Evolutionary conservation across 2,329 filamentous ascomycete genomes (phyloP).

Genomic region (Fusarium sterilihyphosum): DNA sequence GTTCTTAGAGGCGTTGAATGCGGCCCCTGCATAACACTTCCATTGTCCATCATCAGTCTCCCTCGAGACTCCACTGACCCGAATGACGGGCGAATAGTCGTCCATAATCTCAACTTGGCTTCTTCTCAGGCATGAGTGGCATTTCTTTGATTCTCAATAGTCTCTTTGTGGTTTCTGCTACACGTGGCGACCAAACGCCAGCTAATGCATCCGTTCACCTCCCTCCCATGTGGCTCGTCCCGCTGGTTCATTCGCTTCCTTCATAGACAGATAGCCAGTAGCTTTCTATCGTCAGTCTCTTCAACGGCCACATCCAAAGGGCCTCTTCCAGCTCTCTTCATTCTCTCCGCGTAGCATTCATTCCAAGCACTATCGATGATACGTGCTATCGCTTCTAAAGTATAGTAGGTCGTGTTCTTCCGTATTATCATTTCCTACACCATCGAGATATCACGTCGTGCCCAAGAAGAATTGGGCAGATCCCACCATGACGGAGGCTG

Average conservation of each 20-base stretch:
- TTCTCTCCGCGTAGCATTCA: slow-evolving; percentile 21
- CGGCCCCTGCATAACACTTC: neutral
- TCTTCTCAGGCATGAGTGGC: slow-evolving; percentile 27
- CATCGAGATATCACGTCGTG: slow-evolving; percentile 32
- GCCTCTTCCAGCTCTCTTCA: slow-evolving; percentile 22
- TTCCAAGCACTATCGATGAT: slow-evolving; percentile 19
- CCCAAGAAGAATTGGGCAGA: slow-evolving; percentile 29
- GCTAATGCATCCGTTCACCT: slow-evolving; percentile 36
- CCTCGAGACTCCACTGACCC: neutral
- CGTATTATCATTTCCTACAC: slow-evolving; percentile 34
- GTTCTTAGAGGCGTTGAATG: neutral
- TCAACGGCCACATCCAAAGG: slow-evolving; percentile 30
- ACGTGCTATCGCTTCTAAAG: slow-evolving; percentile 37
- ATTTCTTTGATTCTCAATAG: slow-evolving; percentile 44
- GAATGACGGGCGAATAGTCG: neutral
- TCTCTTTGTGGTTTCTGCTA: slow-evolving; percentile 44
- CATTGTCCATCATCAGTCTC: neutral
- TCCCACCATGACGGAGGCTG: slow-evolving; percentile 26
- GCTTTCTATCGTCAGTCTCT: slow-evolving; percentile 21
- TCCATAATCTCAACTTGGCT: neutral
- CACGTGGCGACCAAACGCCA: slow-evolving; percentile 39
- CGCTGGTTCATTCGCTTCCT: slow-evolving; percentile 34
- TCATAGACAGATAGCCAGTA: slow-evolving; percentile 20
- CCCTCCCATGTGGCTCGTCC: slow-evolving; percentile 34
- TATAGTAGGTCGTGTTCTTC: slow-evolving; percentile 38